phyloP scores from a whole-genome alignment of 305 asterid species.

The Solanum hybrid region DNA sequence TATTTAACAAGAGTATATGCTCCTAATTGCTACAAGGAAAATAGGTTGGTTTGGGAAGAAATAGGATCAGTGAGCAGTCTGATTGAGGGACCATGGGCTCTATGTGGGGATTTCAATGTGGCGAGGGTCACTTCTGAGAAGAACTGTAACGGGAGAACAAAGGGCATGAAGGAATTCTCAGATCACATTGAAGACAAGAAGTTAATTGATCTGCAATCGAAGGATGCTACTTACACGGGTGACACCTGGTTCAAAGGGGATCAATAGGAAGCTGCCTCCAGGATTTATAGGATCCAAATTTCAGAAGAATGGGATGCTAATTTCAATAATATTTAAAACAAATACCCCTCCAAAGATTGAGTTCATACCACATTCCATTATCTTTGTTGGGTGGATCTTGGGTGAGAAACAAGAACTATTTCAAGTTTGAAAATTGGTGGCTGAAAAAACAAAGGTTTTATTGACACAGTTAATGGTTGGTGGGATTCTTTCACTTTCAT shows the following conservation, averaged over 20 bases:
- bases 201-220: not conserved
- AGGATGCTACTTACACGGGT: not conserved
- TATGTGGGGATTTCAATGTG: not conserved
- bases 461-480: not conserved
- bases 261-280: not conserved
- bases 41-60: not conserved
- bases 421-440: not conserved
- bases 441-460: not conserved
- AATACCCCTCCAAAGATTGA: not conserved
- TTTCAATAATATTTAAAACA: not conserved
- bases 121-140: not conserved
- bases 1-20: not conserved
- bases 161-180: not conserved
- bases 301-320: not conserved
- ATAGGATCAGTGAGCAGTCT: not conserved
- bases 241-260: not conserved
- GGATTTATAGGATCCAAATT: not conserved
- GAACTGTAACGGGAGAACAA: not conserved
- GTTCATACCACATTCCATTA: not conserved
- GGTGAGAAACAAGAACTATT: not conserved
- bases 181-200: not conserved
- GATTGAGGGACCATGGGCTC: not conserved
- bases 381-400: not conserved
- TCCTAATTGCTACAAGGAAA: not conserved
- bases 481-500: not conserved